Conservation (phyloP, 192 early-diverging fungal species). For the Rhizoclosmatium globosum region DNA sequence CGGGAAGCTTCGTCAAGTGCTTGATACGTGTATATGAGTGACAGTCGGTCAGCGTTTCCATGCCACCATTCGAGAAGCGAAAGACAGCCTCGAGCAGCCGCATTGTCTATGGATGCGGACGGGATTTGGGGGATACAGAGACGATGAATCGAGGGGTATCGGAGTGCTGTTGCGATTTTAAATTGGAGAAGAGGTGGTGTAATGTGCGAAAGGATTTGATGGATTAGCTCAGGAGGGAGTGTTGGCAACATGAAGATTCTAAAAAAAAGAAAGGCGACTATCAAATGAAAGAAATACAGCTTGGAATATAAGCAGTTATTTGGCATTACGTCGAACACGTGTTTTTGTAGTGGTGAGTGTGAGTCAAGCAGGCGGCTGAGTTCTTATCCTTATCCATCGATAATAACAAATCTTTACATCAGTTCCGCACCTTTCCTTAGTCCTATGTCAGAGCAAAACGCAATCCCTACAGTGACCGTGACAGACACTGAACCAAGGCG, state of each 20-base stretch:
- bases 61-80: neutral
- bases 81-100: neutral
- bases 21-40: neutral
- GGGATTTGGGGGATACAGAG: neutral
- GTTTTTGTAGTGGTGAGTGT: too few species aligned
- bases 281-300: too few species aligned
- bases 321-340: too few species aligned
- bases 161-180: neutral
- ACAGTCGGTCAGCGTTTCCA: neutral
- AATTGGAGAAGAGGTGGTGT: neutral
- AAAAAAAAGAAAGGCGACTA: neutral
- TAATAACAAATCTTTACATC: too few species aligned
- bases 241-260: neutral
- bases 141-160: neutral
- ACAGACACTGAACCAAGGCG: too few species aligned
- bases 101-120: neutral
- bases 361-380: too few species aligned
- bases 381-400: too few species aligned
- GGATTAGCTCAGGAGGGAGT: neutral
- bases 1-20: conserved; percentile 13
- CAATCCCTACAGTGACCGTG: too few species aligned
- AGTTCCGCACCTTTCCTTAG: too few species aligned
- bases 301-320: too few species aligned
- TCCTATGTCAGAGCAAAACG: too few species aligned
- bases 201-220: neutral